Base-by-base conservation (phyloP, 768 basidiomycete species). In the Collybia sp. region DNA sequence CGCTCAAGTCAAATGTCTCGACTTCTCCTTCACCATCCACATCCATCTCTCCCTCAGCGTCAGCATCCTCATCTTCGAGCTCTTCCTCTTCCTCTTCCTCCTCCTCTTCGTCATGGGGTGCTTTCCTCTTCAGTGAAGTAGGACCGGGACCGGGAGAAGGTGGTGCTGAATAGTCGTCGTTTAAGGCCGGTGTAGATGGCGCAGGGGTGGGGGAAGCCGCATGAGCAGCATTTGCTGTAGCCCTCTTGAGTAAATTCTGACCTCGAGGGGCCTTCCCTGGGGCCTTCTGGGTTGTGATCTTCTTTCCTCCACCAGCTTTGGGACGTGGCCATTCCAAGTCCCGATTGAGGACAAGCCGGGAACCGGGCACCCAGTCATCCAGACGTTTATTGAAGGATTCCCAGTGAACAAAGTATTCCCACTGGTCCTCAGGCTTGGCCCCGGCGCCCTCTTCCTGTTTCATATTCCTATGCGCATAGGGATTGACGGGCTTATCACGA, bases 381-480 rank as follows among this genome's bases (percentile, higher is more conserved):
- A 98, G 74, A 51, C 96, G 93, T 65, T 99, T 99, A 74, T 99
- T 99, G 77, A 97, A 98, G 53, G 91, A 83, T 56, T 97, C 93
- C 85, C 95, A 99, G 60, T 99, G 96, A 15, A 98, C 92, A 59
- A 98, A 99, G 72, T 83, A 98, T 64, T 98, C 94, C 64, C 81
- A 79, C 56, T 87, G 83, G 62, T 93, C 90, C 57, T 85, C 85
- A 8, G 80, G 77, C 47, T 77, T 77, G 33, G 70, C 54, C 16
- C 59, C 53, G 20, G 55, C 54, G 35, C 65, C 58, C n/a, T 72
- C 72, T 34, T 76, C 73, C 37, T 79, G 73, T 34, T 70, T 69
- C 12, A 68, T 59, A 53, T 66, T 68, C 41, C 76, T 73, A 32
- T 71, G 69, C 15, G 72, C 72, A 63, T 83, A 88, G 1, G 75